These are phyloP conservation scores for Geranomyces variabilis DNA, from an alignment of 192 early-diverging fungal genomes.

Conservation along the genomic window DNA sequence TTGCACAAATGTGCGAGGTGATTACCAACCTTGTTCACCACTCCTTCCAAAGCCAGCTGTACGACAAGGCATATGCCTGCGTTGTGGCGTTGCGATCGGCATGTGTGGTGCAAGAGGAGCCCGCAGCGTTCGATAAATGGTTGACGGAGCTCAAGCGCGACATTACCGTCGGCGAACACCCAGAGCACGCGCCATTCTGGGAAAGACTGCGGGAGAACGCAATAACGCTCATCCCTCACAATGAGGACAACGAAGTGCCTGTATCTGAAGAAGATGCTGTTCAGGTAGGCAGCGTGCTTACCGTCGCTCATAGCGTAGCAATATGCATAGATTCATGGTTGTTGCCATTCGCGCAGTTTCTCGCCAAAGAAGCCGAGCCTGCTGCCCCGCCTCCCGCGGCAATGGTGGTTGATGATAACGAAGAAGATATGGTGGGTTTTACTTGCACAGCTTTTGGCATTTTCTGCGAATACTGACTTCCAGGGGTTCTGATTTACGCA, in stretches of 20 bases:
- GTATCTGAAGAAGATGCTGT: slow-evolving; percentile 55
- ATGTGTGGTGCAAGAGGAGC: slow-evolving; percentile 42
- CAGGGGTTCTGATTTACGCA: neutral
- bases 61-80: slow-evolving; percentile 61
- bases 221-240: slow-evolving; percentile 51
- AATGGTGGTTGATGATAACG: slow-evolving; percentile 38
- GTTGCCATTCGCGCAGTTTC: slow-evolving; percentile 26
- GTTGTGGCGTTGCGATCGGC: slow-evolving; percentile 52
- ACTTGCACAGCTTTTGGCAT: neutral
- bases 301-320: neutral
- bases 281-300: too few relatives aligned
- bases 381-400: neutral
- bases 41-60: slow-evolving; percentile 60
- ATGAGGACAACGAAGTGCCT: slow-evolving; percentile 47
- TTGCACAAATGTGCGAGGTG: slow-evolving; percentile 59
- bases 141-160: slow-evolving; percentile 47
- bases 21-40: slow-evolving; percentile 53
- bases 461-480: neutral
- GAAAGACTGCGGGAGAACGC: slow-evolving; percentile 39
- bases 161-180: slow-evolving; percentile 28
- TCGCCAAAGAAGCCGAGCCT: neutral
- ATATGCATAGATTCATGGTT: neutral
- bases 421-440: slow-evolving; percentile 44
- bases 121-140: slow-evolving; percentile 56
- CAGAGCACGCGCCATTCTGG: slow-evolving; percentile 57